Evolutionary conservation across 1,284 basidiomycete genomes (phyloP).

Genomic region (Ustilago trichophora): DNA sequence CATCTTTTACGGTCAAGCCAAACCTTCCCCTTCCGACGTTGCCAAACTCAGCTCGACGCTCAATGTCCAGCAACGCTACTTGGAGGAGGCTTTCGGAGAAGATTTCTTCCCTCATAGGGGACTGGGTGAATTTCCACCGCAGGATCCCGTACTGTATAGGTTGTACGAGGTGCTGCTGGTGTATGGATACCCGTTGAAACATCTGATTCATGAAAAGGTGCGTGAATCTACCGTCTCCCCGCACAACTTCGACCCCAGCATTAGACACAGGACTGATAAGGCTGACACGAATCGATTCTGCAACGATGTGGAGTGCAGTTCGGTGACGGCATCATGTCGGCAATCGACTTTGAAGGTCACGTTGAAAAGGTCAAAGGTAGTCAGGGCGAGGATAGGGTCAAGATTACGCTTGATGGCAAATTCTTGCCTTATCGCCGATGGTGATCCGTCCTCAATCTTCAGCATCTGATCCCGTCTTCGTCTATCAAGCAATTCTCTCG

Average conservation of each 20-base stretch:
- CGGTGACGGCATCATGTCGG: conserved; percentile 60
- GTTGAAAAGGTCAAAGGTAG: conserved; percentile 55
- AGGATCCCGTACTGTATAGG: conserved; percentile 48
- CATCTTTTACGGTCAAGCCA: conserved; percentile 63
- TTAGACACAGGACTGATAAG: too few relatives aligned
- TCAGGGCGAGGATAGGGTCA: conserved; percentile 55
- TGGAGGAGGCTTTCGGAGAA: conserved; percentile 46
- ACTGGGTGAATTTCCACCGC: conserved; percentile 53
- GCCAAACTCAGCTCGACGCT: conserved; percentile 40
- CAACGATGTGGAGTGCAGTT: too few relatives aligned
- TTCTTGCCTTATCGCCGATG: conserved; percentile 57
- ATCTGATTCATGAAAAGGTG: conserved; percentile 64
- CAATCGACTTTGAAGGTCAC: conserved; percentile 60
- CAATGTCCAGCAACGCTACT: conserved; percentile 29
- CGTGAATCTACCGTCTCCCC: too few relatives aligned
- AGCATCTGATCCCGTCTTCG: not conserved
- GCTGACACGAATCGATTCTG: too few relatives aligned
- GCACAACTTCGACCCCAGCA: too few relatives aligned
- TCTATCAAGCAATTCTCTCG: too few relatives aligned
- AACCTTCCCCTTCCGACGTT: conserved; percentile 50
- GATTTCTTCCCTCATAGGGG: conserved; percentile 55
- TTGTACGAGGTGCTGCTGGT: conserved; percentile 54
- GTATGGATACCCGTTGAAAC: conserved; percentile 59
- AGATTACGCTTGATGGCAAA: conserved; percentile 62
- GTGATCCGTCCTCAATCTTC: conserved; percentile 10